A percentile compares a stretch with the other conserved stretches of the same genome.
Conservation (phyloP, 345 rosid species). For the Brassica incana region DNA sequence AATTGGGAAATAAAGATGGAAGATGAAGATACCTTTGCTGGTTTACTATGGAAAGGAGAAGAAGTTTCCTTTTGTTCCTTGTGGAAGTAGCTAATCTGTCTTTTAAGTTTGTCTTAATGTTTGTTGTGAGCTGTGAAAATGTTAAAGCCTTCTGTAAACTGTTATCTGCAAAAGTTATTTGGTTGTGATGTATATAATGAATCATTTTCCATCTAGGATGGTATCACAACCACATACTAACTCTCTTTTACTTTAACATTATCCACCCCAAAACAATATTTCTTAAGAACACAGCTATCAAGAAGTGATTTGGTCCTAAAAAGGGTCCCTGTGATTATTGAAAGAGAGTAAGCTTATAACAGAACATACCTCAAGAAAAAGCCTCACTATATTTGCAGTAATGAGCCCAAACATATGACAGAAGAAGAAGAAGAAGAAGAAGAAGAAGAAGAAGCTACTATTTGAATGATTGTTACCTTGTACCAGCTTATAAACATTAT, state of each 20-base stretch:
- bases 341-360: neutral
- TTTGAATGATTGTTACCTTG: neutral
- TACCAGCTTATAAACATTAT: neutral
- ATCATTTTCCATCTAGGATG: neutral
- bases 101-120: slow-evolving; percentile 2
- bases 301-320: neutral
- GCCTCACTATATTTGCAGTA: neutral
- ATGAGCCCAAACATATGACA: neutral
- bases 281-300: neutral
- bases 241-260: neutral
- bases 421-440: neutral
- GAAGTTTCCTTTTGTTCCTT: slow-evolving; percentile 82
- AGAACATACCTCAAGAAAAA: neutral
- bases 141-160: slow-evolving; percentile 3
- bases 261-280: neutral
- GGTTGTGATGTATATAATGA: slow-evolving; percentile 11
- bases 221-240: neutral
- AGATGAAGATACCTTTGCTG: slow-evolving; percentile 58
- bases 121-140: slow-evolving; percentile 11
- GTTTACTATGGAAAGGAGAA: slow-evolving; percentile 78
- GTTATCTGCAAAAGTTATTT: slow-evolving; percentile 4
- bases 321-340: neutral
- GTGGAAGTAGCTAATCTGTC: slow-evolving; percentile 48
- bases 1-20: slow-evolving; percentile 77
- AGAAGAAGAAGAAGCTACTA: neutral